Evolutionary conservation across 139 green algal species (phyloP), one percentile per base, ranked within the genome.

Genomic region (Edaphochlamys debaryana): DNA sequence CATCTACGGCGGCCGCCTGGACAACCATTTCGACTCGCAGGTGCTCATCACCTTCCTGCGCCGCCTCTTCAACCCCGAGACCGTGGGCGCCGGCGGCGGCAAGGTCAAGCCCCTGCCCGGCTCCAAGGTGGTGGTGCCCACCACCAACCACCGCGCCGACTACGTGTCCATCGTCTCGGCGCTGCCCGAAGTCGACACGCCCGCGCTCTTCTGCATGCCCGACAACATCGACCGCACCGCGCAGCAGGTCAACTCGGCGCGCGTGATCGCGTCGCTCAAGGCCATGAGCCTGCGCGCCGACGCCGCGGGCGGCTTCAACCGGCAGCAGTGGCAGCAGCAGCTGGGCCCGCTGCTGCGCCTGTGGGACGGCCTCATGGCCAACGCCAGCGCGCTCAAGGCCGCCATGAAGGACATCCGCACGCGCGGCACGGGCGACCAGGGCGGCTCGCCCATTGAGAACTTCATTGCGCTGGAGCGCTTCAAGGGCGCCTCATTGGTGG

Each of bases 1-100:
- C 73, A 93, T 98, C 45, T 98, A 98, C 67, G 93, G 95, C 40
- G 95, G 94, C 34, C 81, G 92, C 22, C 87, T 98, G 30, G 93
- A 96, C 85, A 95, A 91, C 74, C 52, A 50, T 7, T 87, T 87
- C 36, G 95, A 98, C 52, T 3, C 19, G 34, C 81, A 88, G 82
- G 82, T 94, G 37, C 62, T 96, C 69, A 58, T 84, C 15, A 88
- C 90, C 36, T 94, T 94, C 79, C 76, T 95, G 64, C 56, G 88
- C 37, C 89, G 90, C 80, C 89, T 90, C 66, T 94, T 95, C 66
- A 88, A 76, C 80, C 19, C 81, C 23, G 89, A 93, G 32, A 75
- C 88, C 17, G 67, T 92, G 20, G 86, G 81, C 17, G 48, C 64
- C 4, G 70, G 74, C 27, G 84, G 83, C 23, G 70, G 73, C 54